A percentile compares a stretch with the other conserved stretches of the same genome.
These are phyloP conservation scores for Scytalidium lignicola DNA, from an alignment of 2,329 filamentous ascomycete species.

Conservation along the genomic window DNA sequence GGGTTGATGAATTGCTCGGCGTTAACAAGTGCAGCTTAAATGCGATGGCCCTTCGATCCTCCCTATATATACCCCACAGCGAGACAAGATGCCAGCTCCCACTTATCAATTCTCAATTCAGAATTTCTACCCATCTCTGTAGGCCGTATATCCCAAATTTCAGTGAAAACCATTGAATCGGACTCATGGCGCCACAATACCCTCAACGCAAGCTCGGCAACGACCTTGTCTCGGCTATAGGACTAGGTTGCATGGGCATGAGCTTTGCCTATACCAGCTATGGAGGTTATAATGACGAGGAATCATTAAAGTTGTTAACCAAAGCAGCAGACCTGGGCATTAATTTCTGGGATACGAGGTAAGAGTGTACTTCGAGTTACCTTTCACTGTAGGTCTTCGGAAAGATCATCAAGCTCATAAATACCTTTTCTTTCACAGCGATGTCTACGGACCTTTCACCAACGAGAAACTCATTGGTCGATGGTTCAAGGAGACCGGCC, in stretches of 20 bases:
- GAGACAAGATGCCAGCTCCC: neutral
- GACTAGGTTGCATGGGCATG: slow-evolving; percentile 31
- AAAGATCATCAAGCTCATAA: neutral
- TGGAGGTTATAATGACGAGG: slow-evolving; percentile 18
- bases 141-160: neutral
- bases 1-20: neutral
- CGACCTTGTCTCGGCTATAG: slow-evolving; percentile 27
- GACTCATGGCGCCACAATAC: slow-evolving; percentile 12
- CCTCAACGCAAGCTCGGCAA: slow-evolving; percentile 36
- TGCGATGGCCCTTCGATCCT: neutral
- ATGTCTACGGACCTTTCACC: slow-evolving; percentile 5
- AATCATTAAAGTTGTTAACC: slow-evolving; percentile 7
- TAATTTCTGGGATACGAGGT: slow-evolving; percentile 7
- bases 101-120: neutral
- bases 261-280: slow-evolving; percentile 27
- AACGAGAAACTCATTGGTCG: slow-evolving; percentile 7
- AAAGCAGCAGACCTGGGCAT: slow-evolving; percentile 6
- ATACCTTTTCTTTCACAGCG: neutral
- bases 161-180: neutral
- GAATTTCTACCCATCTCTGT: neutral
- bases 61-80: neutral
- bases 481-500: slow-evolving; percentile 10
- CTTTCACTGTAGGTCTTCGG: neutral
- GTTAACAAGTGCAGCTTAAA: neutral
- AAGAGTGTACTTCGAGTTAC: neutral